Percentiles rank a stretch among this genome's conserved stretches.
Conservation (phyloP, 2,329 filamentous ascomycete species). For the Monosporascus sp. region DNA sequence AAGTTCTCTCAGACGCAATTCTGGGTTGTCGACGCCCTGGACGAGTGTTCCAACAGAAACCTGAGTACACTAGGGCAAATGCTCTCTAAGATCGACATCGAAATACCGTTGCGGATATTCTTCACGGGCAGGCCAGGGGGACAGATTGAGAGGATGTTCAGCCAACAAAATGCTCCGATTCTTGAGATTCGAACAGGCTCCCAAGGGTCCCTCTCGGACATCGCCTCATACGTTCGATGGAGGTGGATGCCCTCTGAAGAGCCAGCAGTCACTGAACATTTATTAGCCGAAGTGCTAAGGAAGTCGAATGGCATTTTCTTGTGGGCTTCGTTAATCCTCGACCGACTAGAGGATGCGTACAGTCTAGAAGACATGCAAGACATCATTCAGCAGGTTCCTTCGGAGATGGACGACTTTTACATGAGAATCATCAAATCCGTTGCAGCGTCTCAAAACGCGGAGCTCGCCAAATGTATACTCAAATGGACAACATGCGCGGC, state of each 20-base stretch:
- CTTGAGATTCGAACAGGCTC: slow-evolving; percentile 12
- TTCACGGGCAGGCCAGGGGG: slow-evolving; percentile 16
- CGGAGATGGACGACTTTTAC: slow-evolving; percentile 20
- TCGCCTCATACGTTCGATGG: slow-evolving; percentile 11
- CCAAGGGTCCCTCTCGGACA: slow-evolving; percentile 13
- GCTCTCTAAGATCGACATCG: slow-evolving; percentile 11
- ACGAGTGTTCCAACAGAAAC: slow-evolving; percentile 11
- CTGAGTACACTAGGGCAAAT: slow-evolving; percentile 8
- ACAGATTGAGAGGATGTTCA: slow-evolving; percentile 11
- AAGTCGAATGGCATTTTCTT: slow-evolving; percentile 21
- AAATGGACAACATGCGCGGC: slow-evolving; percentile 6
- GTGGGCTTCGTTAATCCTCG: slow-evolving; percentile 18
- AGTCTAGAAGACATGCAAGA: slow-evolving; percentile 17
- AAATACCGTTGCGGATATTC: slow-evolving; percentile 13
- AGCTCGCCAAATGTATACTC: slow-evolving; percentile 6
- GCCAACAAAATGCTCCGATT: slow-evolving; percentile 9
- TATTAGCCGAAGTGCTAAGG: slow-evolving; percentile 14
- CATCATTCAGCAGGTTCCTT: slow-evolving; percentile 14
- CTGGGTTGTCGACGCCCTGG: slow-evolving; percentile 20
- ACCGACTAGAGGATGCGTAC: slow-evolving; percentile 12
- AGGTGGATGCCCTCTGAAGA: slow-evolving; percentile 2
- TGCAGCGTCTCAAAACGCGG: slow-evolving; percentile 6
- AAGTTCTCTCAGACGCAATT: slow-evolving; percentile 11
- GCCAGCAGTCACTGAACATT: neutral
- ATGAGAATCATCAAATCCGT: slow-evolving; percentile 13